Evolutionary conservation across 2,329 filamentous ascomycete genomes (phyloP), one percentile per base, ranked within the genome.

Genomic region (Cladophialophora exuberans): DNA sequence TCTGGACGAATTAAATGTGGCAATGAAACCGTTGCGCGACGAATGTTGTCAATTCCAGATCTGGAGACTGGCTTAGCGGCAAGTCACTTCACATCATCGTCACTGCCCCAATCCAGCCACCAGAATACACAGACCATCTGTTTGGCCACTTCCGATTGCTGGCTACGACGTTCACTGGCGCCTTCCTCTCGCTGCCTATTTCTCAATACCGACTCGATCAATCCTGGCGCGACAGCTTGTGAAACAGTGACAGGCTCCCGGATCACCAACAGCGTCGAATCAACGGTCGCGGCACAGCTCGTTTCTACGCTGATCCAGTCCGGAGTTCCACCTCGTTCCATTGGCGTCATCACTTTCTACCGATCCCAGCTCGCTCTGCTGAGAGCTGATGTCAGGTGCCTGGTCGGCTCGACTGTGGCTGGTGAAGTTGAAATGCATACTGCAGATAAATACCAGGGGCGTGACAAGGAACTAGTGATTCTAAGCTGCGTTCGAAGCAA

Each of bases 321-420:
- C 1, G 94, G 94, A 22, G 82, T 97, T 1, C 76, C 88, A 0
- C 81, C 88, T 0, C 75, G 77, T 0, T 88, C 93, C 48, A 91
- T 99, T 53, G 94, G 94, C 42, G 88, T 99, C 62, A 97, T 99
- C 76, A 97, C 94, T 13, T 91, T 97, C 72, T 99, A 99, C 72
- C 89, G 94, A 55, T 92, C 89, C 4, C 94, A 99, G 71, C 83
- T 99, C 1, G 86, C 90, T 0, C 77, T 96, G 2, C 79, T 99
- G 1, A 89, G 89, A 61, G 84, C 92, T 57, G 80, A 79, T 9
- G 82, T 96, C 28, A 83, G 83, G 26, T 76, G 74, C 36, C 45
- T 54, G 10, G 58, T 53, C 2, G 59, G 64, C 15, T 53, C 54
- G 25, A 41, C 42, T 10, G 72, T 79, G 63, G 74, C 78, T 0